Conservation (phyloP, 2,329 filamentous ascomycete genomes). For the Hypoxylon sp. region DNA sequence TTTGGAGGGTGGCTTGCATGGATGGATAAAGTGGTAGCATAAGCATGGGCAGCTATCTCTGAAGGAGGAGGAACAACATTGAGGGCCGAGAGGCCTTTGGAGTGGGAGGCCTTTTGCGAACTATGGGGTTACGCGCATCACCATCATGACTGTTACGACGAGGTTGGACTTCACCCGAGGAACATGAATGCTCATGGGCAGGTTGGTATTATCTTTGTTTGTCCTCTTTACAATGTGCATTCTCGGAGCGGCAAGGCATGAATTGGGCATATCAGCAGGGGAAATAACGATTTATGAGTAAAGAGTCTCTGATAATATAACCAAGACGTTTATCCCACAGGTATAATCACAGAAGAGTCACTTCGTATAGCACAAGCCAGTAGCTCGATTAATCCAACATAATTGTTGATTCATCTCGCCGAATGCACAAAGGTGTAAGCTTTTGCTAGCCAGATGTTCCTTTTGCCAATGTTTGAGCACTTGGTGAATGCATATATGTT, state of each 20-base stretch:
- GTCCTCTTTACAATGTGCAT: neutral
- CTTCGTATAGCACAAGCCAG: neutral
- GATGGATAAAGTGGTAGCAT: neutral
- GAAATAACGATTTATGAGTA: slow-evolving; percentile 13
- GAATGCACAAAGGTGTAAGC: slow-evolving; percentile 1
- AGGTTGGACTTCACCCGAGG: neutral
- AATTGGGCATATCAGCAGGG: neutral
- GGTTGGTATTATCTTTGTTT: neutral
- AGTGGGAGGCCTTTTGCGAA: neutral
- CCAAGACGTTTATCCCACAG: neutral
- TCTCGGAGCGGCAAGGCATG: neutral
- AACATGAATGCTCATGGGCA: too few species aligned
- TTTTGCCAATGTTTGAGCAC: slow-evolving; percentile 18
- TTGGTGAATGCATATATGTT: slow-evolving; percentile 25
- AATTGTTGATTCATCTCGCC: slow-evolving; percentile 15
- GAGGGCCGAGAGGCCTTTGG: neutral
- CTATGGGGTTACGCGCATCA: neutral
- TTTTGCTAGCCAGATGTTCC: slow-evolving; percentile 11
- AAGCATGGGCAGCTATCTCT: neutral
- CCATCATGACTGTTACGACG: neutral
- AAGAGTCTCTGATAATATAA: neutral
- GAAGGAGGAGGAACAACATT: neutral
- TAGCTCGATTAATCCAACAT: slow-evolving; percentile 11
- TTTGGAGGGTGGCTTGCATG: neutral
- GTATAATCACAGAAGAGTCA: neutral